Evolutionary conservation across 352 stramenopile genomes (phyloP).

Genomic region (Thraustochytrium sp.): DNA sequence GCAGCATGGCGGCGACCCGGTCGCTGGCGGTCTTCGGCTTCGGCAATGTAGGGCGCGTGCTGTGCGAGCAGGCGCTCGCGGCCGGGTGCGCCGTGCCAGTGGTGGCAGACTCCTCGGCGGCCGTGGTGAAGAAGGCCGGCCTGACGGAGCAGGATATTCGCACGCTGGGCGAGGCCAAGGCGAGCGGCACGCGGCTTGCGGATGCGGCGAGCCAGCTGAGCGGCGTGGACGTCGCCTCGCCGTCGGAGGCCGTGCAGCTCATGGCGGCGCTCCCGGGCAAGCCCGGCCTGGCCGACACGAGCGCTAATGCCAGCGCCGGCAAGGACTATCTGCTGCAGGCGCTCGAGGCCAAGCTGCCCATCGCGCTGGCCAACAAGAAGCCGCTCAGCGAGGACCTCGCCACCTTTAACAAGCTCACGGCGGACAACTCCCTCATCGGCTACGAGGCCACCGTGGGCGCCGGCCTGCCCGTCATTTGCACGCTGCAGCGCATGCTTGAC

Average conservation of each 20-base stretch:
- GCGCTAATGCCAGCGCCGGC: background rate
- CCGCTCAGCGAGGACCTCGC: conserved; percentile 10
- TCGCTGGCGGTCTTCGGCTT: conserved; percentile 43
- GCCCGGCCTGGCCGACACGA: conserved; percentile 8
- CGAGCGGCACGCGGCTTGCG: background rate
- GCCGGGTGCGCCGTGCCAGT: background rate
- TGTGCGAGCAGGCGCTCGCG: conserved; percentile 4
- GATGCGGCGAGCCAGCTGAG: background rate
- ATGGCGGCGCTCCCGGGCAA: background rate
- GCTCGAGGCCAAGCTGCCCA: conserved; percentile 8
- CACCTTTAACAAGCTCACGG: background rate
- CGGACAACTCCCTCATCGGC: background rate
- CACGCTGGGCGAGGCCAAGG: conserved; percentile 12
- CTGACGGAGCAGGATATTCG: conserved; percentile 11
- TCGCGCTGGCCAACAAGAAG: conserved; percentile 46
- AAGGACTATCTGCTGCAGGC: conserved; percentile 27
- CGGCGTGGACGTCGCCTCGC: background rate
- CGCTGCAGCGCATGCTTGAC: conserved; percentile 57
- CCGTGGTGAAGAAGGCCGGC: background rate
- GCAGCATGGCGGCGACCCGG: background rate
- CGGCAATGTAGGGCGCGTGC: conserved; percentile 31
- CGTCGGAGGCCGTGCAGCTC: background rate
- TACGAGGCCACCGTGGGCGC: conserved; percentile 57
- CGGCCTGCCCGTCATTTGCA: conserved; percentile 60
- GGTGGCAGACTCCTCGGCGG: conserved; percentile 28